Evolutionary conservation across 2,329 filamentous ascomycete species (phyloP), one percentile per base, ranked within the genome.

Genomic region (Neofusicoccum ribis): DNA sequence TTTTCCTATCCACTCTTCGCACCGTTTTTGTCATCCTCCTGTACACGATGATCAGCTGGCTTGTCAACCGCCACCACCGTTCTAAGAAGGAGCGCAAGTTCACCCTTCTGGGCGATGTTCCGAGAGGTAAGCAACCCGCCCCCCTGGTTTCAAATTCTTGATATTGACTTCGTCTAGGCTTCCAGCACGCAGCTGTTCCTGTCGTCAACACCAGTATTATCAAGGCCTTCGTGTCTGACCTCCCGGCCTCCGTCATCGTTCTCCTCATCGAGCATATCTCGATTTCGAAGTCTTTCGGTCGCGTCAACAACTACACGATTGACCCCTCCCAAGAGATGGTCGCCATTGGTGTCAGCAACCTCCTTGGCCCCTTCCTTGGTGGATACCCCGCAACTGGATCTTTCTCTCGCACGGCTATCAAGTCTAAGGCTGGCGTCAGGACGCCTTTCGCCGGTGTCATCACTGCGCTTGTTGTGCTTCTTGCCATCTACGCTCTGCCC

Each of bases 281-380:
- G 54, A 97, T 98, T 68, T 92, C 93, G 17, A 99, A 98, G 77
- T 97, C 94, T 0, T 98, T 99, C 70, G 95, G 95, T 9, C 87
- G 94, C 66, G 87, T 97, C 71, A 98, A 97, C 82, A 96, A 97
- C 80, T 99, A 99, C 79, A 89, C 88, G 15, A 97, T 99, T 75
- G 89, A 97, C 71, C 93, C 95, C 0, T 97, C 94, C 0, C 94
- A 99, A 76, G 94, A 99, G 76, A 86, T 99, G 79, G 91, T 99
- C 52, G 94, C 92, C 23, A 97, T 98, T 69, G 94, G 94, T 68
- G 87, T 97, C 31, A 90, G 89, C 41, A 98, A 98, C 75, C 83
- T 98, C 43, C 83, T 98, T 7, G 93, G 92, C 0, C 93, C 95
- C 2, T 97, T 98, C 80, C 68, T 98, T 2, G 95, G 94, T 59